Conservation (phyloP, 2,329 filamentous ascomycete genomes). For the Monosporascus sp. region DNA sequence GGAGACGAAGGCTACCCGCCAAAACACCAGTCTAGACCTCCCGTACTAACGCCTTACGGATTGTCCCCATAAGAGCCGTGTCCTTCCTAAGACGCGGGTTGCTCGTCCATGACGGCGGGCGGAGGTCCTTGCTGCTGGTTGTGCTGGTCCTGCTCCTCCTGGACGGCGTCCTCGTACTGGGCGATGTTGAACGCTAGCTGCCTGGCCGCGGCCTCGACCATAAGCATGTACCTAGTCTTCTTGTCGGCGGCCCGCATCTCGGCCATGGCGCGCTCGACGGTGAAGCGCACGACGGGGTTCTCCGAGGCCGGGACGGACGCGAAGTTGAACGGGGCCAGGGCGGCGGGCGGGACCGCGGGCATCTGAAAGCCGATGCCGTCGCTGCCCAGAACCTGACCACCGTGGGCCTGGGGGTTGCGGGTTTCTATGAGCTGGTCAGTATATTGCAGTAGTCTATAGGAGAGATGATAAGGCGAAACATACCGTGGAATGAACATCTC, state of each 20-base stretch:
- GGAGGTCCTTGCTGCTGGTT: constrained; percentile 12
- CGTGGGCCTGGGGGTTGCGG: constrained; percentile 36
- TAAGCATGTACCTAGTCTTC: constrained; percentile 41
- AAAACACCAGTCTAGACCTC: no score
- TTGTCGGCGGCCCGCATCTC: constrained; percentile 40
- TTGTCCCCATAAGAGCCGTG: not conserved
- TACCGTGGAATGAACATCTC: constrained; percentile 57
- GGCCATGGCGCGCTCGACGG: constrained; percentile 42
- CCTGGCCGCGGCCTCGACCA: constrained; percentile 49
- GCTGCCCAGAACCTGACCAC: constrained; percentile 22
- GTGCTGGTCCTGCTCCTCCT: constrained; percentile 24
- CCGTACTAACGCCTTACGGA: no score
- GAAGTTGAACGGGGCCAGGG: constrained; percentile 27
- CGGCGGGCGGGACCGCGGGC: constrained; percentile 23
- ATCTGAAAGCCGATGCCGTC: constrained; percentile 24
- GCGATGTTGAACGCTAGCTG: constrained; percentile 50
- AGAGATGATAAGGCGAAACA: constrained; percentile 13
- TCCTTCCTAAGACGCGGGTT: constrained; percentile 2
- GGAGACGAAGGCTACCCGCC: no score
- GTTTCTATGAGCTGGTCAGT: constrained; percentile 31
- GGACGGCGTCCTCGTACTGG: constrained; percentile 42
- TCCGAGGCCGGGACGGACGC: constrained; percentile 27
- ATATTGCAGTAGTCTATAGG: not conserved
- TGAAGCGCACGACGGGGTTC: constrained; percentile 36
- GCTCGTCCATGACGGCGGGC: constrained; percentile 21